Evolutionary conservation across 345 rosid genomes (phyloP).

Genomic region (Heritiera fomes): DNA sequence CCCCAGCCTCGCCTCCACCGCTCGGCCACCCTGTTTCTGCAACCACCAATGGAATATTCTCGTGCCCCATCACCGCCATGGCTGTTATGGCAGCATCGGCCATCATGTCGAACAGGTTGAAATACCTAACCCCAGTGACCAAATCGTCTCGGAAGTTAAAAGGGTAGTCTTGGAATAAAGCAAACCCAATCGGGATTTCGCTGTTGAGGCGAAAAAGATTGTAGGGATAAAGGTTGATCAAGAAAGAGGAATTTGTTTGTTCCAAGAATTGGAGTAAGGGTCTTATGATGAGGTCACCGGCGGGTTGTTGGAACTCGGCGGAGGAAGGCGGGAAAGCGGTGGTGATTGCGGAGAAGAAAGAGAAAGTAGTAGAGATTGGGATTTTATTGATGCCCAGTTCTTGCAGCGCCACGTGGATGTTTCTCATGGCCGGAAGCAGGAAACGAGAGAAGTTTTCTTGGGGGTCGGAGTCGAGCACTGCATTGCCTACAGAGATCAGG

Average conservation of each 20-base stretch:
- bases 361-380: constrained; percentile 79
- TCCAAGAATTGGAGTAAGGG: constrained; percentile 79
- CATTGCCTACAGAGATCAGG: constrained; percentile 80
- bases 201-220: constrained; percentile 63
- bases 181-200: constrained; percentile 80
- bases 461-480: constrained; percentile 40
- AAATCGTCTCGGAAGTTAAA: constrained; percentile 51
- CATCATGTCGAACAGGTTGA: constrained; percentile 91
- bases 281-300: constrained; percentile 49
- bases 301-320: constrained; percentile 67
- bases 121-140: constrained; percentile 74
- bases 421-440: constrained; percentile 70
- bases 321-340: constrained; percentile 83
- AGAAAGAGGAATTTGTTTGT: constrained; percentile 72
- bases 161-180: constrained; percentile 73
- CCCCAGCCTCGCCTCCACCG: constrained; percentile 50
- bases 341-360: constrained; percentile 65
- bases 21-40: constrained; percentile 98
- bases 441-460: constrained; percentile 45
- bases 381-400: constrained; percentile 68
- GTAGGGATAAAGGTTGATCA: constrained; percentile 81
- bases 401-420: constrained; percentile 50
- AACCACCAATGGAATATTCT: constrained; percentile 71
- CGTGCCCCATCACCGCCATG: constrained; percentile 78
- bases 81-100: constrained; percentile 71